phyloP scores from a whole-genome alignment of 345 rosid genomes.

The Combretum micranthum region DNA sequence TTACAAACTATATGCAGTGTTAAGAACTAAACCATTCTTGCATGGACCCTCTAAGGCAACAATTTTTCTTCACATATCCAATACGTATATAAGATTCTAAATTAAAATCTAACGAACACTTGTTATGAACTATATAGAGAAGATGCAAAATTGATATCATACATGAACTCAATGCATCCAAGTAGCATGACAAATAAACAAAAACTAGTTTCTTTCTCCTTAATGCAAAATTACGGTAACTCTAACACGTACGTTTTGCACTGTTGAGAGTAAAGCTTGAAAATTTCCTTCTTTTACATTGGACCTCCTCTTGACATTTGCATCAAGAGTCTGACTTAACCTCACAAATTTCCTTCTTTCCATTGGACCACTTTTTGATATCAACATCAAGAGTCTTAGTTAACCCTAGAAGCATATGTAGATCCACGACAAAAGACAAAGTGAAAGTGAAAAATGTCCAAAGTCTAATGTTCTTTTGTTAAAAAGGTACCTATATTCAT shows the following conservation, averaged over 20 bases:
- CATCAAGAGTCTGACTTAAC: too few relatives aligned
- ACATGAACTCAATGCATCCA: background rate
- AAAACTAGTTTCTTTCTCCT: background rate
- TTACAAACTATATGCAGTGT: too few relatives aligned
- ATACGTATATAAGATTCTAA: too few relatives aligned
- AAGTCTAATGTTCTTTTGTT: slow-evolving; percentile 1
- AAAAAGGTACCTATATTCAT: slow-evolving; percentile 44
- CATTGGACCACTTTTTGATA: too few relatives aligned
- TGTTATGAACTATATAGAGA: too few relatives aligned
- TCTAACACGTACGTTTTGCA: slow-evolving; percentile 67
- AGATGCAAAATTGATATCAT: too few relatives aligned
- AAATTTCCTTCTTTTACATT: slow-evolving; percentile 91
- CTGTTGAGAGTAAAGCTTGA: slow-evolving; percentile 90
- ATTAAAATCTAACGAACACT: too few relatives aligned
- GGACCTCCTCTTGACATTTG: slow-evolving; percentile 94
- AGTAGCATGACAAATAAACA: background rate
- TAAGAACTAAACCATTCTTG: too few relatives aligned
- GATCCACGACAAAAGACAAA: slow-evolving; percentile 8
- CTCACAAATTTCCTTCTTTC: too few relatives aligned
- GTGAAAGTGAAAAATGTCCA: slow-evolving; percentile 5
- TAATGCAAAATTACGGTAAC: background rate
- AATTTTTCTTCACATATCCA: too few relatives aligned
- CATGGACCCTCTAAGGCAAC: too few relatives aligned
- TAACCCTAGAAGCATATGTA: slow-evolving; percentile 48
- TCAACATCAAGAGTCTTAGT: slow-evolving; percentile 87